phyloP scores from a whole-genome alignment of 2,329 filamentous ascomycete species.

The Colletotrichum melonis region DNA sequence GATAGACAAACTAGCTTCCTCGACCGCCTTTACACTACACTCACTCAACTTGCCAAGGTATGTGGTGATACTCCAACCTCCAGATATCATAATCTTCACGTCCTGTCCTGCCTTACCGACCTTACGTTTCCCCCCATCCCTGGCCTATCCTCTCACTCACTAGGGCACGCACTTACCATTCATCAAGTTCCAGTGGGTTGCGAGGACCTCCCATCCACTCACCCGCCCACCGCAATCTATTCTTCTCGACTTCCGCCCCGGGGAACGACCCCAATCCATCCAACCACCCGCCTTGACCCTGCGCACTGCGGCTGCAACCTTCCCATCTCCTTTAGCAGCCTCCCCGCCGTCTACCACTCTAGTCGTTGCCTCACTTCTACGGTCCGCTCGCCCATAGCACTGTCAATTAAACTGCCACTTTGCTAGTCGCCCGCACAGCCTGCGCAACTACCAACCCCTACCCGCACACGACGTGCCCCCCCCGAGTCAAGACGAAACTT shows the following conservation, averaged over 20 bases:
- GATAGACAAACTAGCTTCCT: background rate
- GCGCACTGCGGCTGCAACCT: constrained; percentile 31
- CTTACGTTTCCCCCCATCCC: background rate
- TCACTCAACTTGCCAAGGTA: background rate
- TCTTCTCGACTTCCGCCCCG: constrained; percentile 24
- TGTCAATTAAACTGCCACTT: constrained; percentile 29
- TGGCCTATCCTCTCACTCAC: background rate
- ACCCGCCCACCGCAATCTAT: constrained; percentile 34
- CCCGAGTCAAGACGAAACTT: constrained; percentile 31
- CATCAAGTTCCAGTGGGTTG: constrained; percentile 27
- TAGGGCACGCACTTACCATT: constrained; percentile 24
- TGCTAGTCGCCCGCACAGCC: constrained; percentile 29
- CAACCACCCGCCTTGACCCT: constrained; percentile 34
- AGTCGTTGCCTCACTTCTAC: constrained; percentile 4
- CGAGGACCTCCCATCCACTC: constrained; percentile 14
- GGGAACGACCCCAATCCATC: constrained; percentile 24
- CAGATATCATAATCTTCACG: background rate
- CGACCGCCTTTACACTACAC: background rate
- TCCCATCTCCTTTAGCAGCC: constrained; percentile 11
- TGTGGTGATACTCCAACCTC: background rate
- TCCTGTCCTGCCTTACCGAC: too few species aligned
- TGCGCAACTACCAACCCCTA: background rate
- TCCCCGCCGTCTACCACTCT: constrained; percentile 25
- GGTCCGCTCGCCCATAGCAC: background rate
- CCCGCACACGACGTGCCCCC: constrained; percentile 21